These are phyloP conservation scores for Nigrospora oryzae DNA, from an alignment of 2,329 filamentous ascomycete genomes.

Conservation along the genomic window DNA sequence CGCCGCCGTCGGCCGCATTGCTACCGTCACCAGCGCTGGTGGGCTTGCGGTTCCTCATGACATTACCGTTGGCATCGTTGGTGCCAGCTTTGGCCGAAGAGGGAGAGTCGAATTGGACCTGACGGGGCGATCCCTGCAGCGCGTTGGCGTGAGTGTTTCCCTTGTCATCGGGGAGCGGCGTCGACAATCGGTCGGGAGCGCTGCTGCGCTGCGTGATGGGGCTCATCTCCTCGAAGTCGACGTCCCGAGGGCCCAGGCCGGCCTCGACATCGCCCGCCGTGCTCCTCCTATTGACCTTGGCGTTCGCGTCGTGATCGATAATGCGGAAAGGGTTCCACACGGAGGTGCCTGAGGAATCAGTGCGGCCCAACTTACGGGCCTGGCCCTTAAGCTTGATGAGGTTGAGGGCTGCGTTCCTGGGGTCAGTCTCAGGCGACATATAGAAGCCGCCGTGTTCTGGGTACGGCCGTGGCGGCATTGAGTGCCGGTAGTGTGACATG, in stretches of 20 bases:
- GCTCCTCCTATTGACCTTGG: slow-evolving; percentile 22
- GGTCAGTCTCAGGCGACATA: slow-evolving; percentile 2
- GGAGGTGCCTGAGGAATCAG: slow-evolving; percentile 27
- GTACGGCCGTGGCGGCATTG: background rate
- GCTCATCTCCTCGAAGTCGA: background rate
- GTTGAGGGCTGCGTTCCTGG: slow-evolving; percentile 30
- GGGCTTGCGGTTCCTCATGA: too few relatives aligned
- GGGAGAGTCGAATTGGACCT: too few relatives aligned
- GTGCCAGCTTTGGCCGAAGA: too few relatives aligned
- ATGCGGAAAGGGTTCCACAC: slow-evolving; percentile 32
- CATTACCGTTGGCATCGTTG: too few relatives aligned
- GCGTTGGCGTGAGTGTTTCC: too few relatives aligned
- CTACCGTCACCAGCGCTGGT: background rate
- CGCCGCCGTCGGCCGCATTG: slow-evolving; percentile 17
- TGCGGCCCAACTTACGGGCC: slow-evolving; percentile 33
- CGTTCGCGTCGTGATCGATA: slow-evolving; percentile 23
- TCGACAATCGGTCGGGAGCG: background rate
- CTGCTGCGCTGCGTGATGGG: background rate
- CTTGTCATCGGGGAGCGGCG: background rate
- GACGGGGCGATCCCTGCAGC: too few relatives aligned
- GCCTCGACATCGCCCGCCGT: slow-evolving; percentile 9
- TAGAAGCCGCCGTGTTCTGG: too few relatives aligned
- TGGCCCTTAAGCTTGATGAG: slow-evolving; percentile 32
- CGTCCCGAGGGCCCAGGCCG: slow-evolving; percentile 4
- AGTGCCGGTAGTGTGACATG: background rate